Evolutionary conservation across 2,329 filamentous ascomycete species (phyloP), one percentile per base, ranked within the genome.

Genomic region (Teratosphaeria epicoccoides): DNA sequence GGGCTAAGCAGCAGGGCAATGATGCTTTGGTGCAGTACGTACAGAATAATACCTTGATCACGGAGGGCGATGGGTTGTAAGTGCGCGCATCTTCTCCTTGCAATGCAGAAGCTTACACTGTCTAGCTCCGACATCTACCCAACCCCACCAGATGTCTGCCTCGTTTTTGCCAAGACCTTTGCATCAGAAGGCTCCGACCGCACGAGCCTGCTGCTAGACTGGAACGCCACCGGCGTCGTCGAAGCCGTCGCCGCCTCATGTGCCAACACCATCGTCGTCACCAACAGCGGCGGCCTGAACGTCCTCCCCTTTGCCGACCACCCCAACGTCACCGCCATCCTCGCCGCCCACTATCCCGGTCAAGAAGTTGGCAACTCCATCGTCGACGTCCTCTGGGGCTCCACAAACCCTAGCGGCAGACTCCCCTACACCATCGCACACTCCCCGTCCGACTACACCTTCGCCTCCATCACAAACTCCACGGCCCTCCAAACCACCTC

Each of bases 121-220:
- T 24, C 25, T 11, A 56, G 55, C 33, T 37, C 44, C 2, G 47
- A 65, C 17, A 66, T 73, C 49, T 75, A 76, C 63, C 75, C 73
- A 10, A 64, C 61, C 63, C 23, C 70, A 72, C 56, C 57, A 2
- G 70, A 74, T 7, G 76, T 79, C 9, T 73, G 58, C 63, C 68
- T 82, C n/a, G 78, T 82, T 25, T 79, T 82, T 65, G 68, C 82
- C 52, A 83, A 82, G 76, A 77, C 63, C 12, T 76, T 67, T 63
- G 73, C 73, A 0, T 63, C 66, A 2, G 74, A 77, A 61, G 72
- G 68, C 44, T 62, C 57, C n/a, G 74, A 76, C 55, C 67, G 74
- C 20, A 52, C 54, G 3, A 62, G 63, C 6, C 63, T 76, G 4
- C 58, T 65, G 24, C 61, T 68, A n/a, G 72, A 75, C 58, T 73